Evolutionary conservation across 805 yeast species (phyloP).

Genomic region (Saccharomycopsis amapae): DNA sequence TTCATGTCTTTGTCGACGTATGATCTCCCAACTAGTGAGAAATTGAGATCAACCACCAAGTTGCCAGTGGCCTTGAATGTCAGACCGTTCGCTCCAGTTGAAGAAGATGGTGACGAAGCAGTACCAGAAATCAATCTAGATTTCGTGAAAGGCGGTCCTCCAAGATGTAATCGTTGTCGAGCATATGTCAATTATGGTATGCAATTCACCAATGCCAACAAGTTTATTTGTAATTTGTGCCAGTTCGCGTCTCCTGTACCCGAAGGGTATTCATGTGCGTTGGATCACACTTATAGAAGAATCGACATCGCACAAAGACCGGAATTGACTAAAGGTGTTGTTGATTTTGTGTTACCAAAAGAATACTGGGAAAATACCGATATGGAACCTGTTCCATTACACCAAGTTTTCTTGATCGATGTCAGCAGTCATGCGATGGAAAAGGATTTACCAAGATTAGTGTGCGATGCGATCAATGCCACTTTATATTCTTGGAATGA

Average conservation of each 20-base stretch:
- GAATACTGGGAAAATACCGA: constrained; percentile 51
- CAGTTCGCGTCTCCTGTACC: constrained; percentile 67
- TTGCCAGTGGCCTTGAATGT: constrained; percentile 77
- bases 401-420: constrained; percentile 70
- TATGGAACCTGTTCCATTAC: constrained; percentile 41
- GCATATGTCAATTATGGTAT: constrained; percentile 79
- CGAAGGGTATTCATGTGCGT: constrained; percentile 53
- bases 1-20: constrained; percentile 75
- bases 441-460: constrained; percentile 52
- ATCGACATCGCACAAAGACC: constrained; percentile 59
- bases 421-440: constrained; percentile 52
- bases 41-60: constrained; percentile 57
- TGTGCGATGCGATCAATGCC: constrained; percentile 63
- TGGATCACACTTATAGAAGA: constrained; percentile 52
- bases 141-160: constrained; percentile 49
- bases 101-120: constrained; percentile 40
- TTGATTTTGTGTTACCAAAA: constrained; percentile 74
- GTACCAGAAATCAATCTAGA: constrained; percentile 64
- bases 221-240: constrained; percentile 82
- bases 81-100: constrained; percentile 73
- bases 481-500: constrained; percentile 31
- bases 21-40: constrained; percentile 70
- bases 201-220: constrained; percentile 49
- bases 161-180: constrained; percentile 88
- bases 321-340: constrained; percentile 75